Base-by-base conservation (phyloP, 495 filamentous ascomycete genomes). In the Aspergillus sclerotioniger region DNA sequence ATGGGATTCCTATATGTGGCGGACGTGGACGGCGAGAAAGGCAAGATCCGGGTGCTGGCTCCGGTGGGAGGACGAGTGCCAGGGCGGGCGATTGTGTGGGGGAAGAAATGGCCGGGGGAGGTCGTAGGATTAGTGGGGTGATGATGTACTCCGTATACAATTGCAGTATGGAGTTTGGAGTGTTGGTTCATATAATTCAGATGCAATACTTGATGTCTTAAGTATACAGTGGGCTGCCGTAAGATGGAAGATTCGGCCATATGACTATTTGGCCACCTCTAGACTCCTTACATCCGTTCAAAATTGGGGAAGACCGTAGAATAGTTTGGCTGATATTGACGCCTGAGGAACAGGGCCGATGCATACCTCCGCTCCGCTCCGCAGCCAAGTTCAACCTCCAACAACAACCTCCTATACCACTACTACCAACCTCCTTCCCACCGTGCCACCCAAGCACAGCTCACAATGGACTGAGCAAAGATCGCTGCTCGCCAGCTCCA, bases 1-100 rank as follows among this genome's bases (percentile, higher is more conserved):
- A 87, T 95, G 79, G 94, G 94, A 6, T 98, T 95, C 71, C 81
- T 96, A 37, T 96, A 95, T 67, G 87, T 99, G 32, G 83, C 88
- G 0, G 89, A 94, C 50, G 92, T 98, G 8, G 93, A 99, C 61
- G 87, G 87, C 49, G 87, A 91, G 53, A 90, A 89, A 73, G 85
- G 85, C 54, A 88, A 87, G 69, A 76, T 98, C 51, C 87, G 90
- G 58, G 78, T 96, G 15, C 77, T 98, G 39, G 86, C 87, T 2
- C 93, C 94, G 6, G 82, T 95, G 51, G 88, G 84, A 33, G 91
- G 90, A 9, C 82, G 89, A 37, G 74, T 96, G 49, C 91, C 90
- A 0, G 81, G 86, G 51, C 82, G 85, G 67, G 90, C 92, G 15
- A 72, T 97, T 64, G 76, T 98, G n/a, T 83, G 80, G 80, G 76